Base-by-base conservation (phyloP, 257 asterid genomes). In the Solanum dulcamara region DNA sequence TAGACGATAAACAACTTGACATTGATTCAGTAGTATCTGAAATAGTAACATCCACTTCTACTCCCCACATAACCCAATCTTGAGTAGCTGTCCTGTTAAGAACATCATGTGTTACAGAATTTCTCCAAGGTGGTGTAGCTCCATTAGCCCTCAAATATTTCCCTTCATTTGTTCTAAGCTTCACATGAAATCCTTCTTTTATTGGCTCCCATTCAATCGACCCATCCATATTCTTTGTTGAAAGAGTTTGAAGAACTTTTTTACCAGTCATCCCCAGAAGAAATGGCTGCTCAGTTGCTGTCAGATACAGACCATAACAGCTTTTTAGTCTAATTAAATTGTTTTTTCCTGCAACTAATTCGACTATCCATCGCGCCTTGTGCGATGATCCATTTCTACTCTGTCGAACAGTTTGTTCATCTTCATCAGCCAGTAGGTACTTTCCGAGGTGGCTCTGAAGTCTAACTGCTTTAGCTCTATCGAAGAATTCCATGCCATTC, bases 71-170 rank as follows among this genome's bases (percentile, higher is more conserved):
- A 74, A 95, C 89, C 99, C 98, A 94, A 38, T 89, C 90, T 84
- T 92, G 97, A 13, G 97, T 94, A 2, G 96, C 92, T 10, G 95
- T 94, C 86, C 97, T 80, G 4, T 92, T 93, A 53, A 97, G 97
- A 91, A 92, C 89, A 71, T 95, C 98, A 86, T 92, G 94, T 3
- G 99, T 94, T 20, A 95, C 81, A 0, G 99, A 92, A 85, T 95
- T 93, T 62, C 95, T 90, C 97, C 95, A 95, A 3, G 97, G 97
- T 22, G 97, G 96, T 7, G 94, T 64, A 10, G 94, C 97, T 60
- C 98, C 94, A 90, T 95, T 95, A 1, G 90, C 98, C 84, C 98
- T 94, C 91, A 93, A 81, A 87, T 93, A 95, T 66, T 92, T 93
- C 24, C 95, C 97, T 9, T 84, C 86, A 10, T n/a, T 83, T 8